Evolutionary conservation across 176 grass and related monocot genomes (phyloP), one percentile per base, ranked within the genome.

Genomic region (Phragmites australis): DNA sequence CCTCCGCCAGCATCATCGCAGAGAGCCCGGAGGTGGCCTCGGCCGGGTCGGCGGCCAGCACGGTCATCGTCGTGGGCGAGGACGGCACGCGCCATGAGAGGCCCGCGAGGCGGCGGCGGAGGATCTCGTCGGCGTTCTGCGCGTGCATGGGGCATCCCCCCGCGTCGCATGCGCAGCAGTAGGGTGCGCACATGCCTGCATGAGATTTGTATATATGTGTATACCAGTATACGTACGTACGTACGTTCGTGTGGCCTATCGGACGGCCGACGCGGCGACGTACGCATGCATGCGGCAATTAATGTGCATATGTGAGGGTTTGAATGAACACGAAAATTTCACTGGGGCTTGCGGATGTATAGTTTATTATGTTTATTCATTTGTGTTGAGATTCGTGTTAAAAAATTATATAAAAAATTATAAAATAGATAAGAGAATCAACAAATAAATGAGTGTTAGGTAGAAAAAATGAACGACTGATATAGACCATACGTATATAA

Each of bases 81-180:
- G 62, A 19, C 19, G 40, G 19, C 26, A 40, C 30, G 42, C 71
- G 9, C 16, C 22, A 47, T 17, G 79, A 77, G 80, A 77, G 74
- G 41, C 74, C 47, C 4, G 29, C 26, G 1, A 50, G 53, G 55
- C 56, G 67, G 66, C 63, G 72, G 52, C 57, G 65, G 66, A 7
- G 67, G 79, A 26, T 88, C 75, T 84, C 81, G 2, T 34, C 68
- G 29, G 81, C 81, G 47, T 88, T 88, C 60, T 88, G 86, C 68
- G 67, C 75, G 7, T 88, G 81, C 75, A 68, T 88, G 68, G 69
- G 86, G 5, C 86, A 69, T 23, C 68, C 81, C 0, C 80, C 75
- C 1, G 10, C 81, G 50, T 72, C 75, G 48, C 80, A 74, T 5
- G 68, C 76, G 32, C 84, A 74, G 58, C 76, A 80, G 37, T 78